Evolutionary conservation across 2,329 filamentous ascomycete genomes (phyloP).

Genomic region (Lasiodiplodia citricola): DNA sequence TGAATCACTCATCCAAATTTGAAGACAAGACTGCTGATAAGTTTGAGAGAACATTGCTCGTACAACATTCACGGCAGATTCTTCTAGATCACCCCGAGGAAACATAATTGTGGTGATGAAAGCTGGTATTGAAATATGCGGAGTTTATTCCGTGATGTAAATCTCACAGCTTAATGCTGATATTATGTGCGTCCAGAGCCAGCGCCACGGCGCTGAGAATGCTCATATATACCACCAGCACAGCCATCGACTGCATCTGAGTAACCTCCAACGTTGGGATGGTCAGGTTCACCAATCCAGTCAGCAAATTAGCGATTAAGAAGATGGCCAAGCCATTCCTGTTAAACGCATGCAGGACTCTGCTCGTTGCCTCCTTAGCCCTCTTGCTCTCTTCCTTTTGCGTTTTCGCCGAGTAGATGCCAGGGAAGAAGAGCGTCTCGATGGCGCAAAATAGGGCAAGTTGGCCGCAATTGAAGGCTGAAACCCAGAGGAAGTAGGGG

Average conservation of each 20-base stretch:
- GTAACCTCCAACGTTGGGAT: conserved; percentile 78
- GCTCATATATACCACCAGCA: conserved; percentile 75
- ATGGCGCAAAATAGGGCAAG: conserved; percentile 77
- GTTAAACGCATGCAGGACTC: conserved; percentile 83
- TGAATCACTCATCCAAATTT: background rate
- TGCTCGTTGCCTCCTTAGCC: conserved; percentile 74
- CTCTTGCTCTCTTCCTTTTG: conserved; percentile 66
- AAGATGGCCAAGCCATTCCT: conserved; percentile 87
- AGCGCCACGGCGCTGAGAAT: conserved; percentile 72
- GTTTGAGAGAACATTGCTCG: too few species aligned
- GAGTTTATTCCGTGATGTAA: background rate
- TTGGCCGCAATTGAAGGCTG: conserved; percentile 88
- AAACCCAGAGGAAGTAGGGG: conserved; percentile 90
- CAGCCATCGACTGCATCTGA: conserved; percentile 69
- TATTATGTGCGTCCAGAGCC: conserved; percentile 65
- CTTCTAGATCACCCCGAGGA: too few species aligned
- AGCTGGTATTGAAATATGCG: background rate
- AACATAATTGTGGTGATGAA: background rate
- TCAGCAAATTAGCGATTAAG: conserved; percentile 84
- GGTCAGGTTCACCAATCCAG: conserved; percentile 86
- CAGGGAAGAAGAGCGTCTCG: conserved; percentile 79
- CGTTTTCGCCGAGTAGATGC: conserved; percentile 64
- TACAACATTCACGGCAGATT: too few species aligned
- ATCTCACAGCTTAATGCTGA: conserved; percentile 71
- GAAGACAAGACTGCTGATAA: too few species aligned